Base-by-base conservation (phyloP, 1,139 yeast genomes). In the Candida tropicalis region DNA sequence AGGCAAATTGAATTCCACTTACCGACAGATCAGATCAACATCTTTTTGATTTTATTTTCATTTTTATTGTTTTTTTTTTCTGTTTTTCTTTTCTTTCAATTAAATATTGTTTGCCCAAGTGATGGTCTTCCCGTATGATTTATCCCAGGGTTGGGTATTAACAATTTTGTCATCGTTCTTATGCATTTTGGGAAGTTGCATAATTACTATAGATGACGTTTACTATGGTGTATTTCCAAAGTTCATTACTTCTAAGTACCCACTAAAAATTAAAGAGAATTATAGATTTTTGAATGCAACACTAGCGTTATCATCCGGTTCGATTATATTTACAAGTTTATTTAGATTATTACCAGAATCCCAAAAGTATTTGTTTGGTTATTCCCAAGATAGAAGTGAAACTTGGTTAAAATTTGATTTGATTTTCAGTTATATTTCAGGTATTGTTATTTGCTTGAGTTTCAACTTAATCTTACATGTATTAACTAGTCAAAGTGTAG, bases 401-500 rank as follows among this genome's bases (percentile, higher is more conserved):
- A 49, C 41, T 47, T 40, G 50, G 50, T 39, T 55, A 32, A 57
- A 70, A 24, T 51, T 70, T 29, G 62, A 72, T 26, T 65, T 84
- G 24, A 75, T 82, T 42, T 68, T 62, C 9, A 69, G 82, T 4
- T 82, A 77, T 52, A 55, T 82, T 5, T 51, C 65, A 1, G 98
- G 98, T 1, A 77, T 85, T 3, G 40, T 68, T 1, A 52, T 81
- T 3, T 87, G 96, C 56, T 62, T 82, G 1, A 50, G 65, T 2
- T 66, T 91, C 49, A 90, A 90, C 59, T 62, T 71, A 20, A 36
- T 84, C 0, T 79, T 91, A 12, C 97, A 91, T 60, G 62, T 81
- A 34, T 62, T 84, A 43, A 88, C 97, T 2, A 81, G 93, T 45
- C 88, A 87, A 56, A 84, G 95, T 24, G 79, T 91, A 23, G 88